These are phyloP conservation scores for Gracilaria gracilis DNA, from an alignment of 23 red algal species.

Conservation along the genomic window DNA sequence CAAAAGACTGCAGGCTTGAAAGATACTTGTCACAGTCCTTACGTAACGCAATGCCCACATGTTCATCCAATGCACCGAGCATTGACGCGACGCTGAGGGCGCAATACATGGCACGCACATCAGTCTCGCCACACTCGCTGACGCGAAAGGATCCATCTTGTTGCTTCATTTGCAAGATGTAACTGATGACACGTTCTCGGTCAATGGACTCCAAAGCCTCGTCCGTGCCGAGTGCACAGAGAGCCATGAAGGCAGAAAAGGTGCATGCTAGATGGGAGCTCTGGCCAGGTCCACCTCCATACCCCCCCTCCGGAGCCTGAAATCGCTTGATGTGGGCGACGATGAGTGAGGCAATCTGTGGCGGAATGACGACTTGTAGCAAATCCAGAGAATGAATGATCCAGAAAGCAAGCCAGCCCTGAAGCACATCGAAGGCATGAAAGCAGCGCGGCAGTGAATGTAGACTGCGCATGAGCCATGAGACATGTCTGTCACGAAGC, in stretches of 20 bases:
- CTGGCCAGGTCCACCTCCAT: slow-evolving; percentile 94
- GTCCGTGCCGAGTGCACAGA: slow-evolving; percentile 68
- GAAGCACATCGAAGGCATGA: slow-evolving; percentile 74
- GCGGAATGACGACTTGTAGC: slow-evolving; percentile 36
- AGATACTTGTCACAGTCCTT: slow-evolving; percentile 64
- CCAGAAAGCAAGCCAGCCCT: slow-evolving; percentile 95
- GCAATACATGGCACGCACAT: slow-evolving; percentile 90
- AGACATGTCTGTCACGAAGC: slow-evolving; percentile 30
- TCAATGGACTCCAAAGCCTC: slow-evolving; percentile 77
- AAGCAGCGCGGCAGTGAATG: slow-evolving; percentile 35
- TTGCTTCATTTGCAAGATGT: slow-evolving; percentile 48
- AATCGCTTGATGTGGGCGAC: slow-evolving; percentile 53
- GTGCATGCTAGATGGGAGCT: slow-evolving; percentile 86
- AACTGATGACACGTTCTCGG: slow-evolving; percentile 41
- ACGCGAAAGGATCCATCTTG: slow-evolving; percentile 77
- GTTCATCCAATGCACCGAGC: slow-evolving; percentile 39
- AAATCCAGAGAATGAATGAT: slow-evolving; percentile 86
- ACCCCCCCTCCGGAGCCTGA: slow-evolving; percentile 65
- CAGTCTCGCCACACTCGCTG: slow-evolving; percentile 76
- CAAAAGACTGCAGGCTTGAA: slow-evolving; percentile 73
- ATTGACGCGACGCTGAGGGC: slow-evolving; percentile 80
- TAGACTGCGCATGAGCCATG: slow-evolving; percentile 40
- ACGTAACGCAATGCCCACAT: slow-evolving; percentile 17
- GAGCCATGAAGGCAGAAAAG: slow-evolving; percentile 84
- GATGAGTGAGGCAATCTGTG: neutral